Evolutionary conservation across 2,329 filamentous ascomycete genomes (phyloP), one percentile per base, ranked within the genome.

Genomic region (Cercospora janseana): DNA sequence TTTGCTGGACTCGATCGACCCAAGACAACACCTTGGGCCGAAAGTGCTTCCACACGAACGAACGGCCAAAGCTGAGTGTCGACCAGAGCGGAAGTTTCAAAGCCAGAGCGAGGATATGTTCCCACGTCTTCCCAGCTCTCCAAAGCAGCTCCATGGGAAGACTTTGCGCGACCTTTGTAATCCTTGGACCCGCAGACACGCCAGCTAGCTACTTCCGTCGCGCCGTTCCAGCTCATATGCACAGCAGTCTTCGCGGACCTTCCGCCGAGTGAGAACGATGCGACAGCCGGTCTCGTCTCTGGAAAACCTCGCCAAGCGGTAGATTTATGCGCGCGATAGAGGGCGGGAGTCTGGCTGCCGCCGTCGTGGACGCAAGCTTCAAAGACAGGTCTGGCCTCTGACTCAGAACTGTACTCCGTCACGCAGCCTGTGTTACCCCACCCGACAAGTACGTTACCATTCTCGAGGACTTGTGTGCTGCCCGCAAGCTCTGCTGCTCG

Each of bases 391-490:
- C n/a, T 13, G 20, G 20, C 15, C 3, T 40, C 35, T 6, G 35
- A 23, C 35, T 20, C 35, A 2, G 35, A 6, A 1, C 20, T 9
- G 18, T 41, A 46, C 46, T 72, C 69, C 1, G 69, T 69, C 3
- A 65, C 60, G 12, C 68, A 61, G 0, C 57, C 57, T 12, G 59
- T 51, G 24, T 66, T 60, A 2, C 79, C 78, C 76, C 77, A 82
- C 51, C 76, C 75, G 16, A 81, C 71, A 10, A 81, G 61, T 4
- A 74, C 72, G 48, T 79, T 76, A 16, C 72, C 73, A 32, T 73
- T 73, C 3, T 29, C 38, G 2, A 50, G 23, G 9, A 50, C 27
- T 23, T 50, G 31, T 15, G 32, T 50, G 16, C 35, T 40, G 18
- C 35, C 35, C 7, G 20, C 35, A 4, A 40, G 20, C 7, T 40